These are phyloP conservation scores for Cryptosporidium ubiquitum DNA, from an alignment of 169 alveolate genomes.

Conservation along the genomic window DNA sequence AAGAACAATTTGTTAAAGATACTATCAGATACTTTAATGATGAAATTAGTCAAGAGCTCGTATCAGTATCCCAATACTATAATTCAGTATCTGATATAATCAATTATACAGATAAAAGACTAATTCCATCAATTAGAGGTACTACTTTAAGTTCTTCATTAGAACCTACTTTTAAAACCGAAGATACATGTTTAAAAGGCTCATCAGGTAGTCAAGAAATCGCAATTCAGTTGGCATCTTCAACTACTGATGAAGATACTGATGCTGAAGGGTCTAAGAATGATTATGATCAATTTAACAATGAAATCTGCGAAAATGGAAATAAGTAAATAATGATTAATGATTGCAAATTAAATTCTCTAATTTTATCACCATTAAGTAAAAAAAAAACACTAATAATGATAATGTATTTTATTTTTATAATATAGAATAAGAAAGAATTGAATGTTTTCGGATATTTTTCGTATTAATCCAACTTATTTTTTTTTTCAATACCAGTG, in stretches of 20 bases:
- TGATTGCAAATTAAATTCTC: too few relatives aligned
- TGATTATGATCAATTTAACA: not conserved
- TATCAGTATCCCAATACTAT: constrained; percentile 12
- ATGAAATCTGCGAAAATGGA: not conserved
- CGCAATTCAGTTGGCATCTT: constrained; percentile 22
- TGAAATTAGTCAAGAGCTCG: constrained; percentile 21
- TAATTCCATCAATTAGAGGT: not conserved
- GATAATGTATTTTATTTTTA: too few relatives aligned
- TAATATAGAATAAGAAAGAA: not conserved
- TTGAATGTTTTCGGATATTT: not conserved
- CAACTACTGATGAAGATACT: not conserved
- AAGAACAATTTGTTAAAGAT: constrained; percentile 28
- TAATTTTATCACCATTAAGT: too few relatives aligned
- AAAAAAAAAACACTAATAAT: too few relatives aligned
- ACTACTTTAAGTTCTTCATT: not conserved
- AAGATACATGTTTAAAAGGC: not conserved
- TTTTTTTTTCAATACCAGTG: too few relatives aligned
- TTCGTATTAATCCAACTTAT: not conserved
- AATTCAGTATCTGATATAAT: not conserved
- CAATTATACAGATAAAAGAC: not conserved
- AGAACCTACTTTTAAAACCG: not conserved
- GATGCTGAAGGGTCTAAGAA: not conserved
- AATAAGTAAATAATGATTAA: not conserved
- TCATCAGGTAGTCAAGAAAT: not conserved
- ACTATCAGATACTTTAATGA: not conserved